Evolutionary conservation across 805 yeast genomes (phyloP), one percentile per base, ranked within the genome.

Genomic region (Suhomyces prunicola): DNA sequence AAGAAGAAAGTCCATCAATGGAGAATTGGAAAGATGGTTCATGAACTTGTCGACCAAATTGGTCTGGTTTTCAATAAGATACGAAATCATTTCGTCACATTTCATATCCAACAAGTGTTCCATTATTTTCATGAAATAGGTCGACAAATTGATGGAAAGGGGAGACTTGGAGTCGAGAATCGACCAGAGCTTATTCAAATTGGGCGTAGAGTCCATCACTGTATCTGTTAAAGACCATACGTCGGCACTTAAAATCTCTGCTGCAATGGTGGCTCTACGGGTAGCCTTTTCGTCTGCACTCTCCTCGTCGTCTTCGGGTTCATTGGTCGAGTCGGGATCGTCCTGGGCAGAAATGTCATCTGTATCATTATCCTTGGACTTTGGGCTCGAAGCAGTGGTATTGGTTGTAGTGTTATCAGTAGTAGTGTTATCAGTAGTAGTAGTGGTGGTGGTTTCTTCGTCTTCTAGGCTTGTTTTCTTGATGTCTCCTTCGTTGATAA

Each of bases 191-290:
- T 80, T 82, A 50, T 82, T 81, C 62, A 94, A 71, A 39, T 89
- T 76, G 19, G 76, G 79, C 4, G 81, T 74, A 54, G 85, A 82
- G 59, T 88, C 92, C 86, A 93, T 85, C 51, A 94, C 86, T 1
- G 96, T 85, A 60, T 92, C 96, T 1, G 97, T 88, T 39, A 94
- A 76, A 2, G 96, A 87, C 97, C 97, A 93, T 7, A 91, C 92
- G 64, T 93, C 98, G 4, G 94, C 90, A 41, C 93, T 83, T 47
- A 94, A 75, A 44, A 94, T 86, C 66, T 94, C 98, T 1, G 97
- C 90, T 5, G 97, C 91, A 40, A 74, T 61, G 6, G 78, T 66
- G 29, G 78, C 77, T 53, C 66, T 67, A 10, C 78, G 65, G 5
- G 67, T 65, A 13, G 68, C 62, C 13, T 62, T 62, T 53, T 73